Base-by-base conservation (phyloP, 2,329 filamentous ascomycete genomes). In the Apiospora aurea region DNA sequence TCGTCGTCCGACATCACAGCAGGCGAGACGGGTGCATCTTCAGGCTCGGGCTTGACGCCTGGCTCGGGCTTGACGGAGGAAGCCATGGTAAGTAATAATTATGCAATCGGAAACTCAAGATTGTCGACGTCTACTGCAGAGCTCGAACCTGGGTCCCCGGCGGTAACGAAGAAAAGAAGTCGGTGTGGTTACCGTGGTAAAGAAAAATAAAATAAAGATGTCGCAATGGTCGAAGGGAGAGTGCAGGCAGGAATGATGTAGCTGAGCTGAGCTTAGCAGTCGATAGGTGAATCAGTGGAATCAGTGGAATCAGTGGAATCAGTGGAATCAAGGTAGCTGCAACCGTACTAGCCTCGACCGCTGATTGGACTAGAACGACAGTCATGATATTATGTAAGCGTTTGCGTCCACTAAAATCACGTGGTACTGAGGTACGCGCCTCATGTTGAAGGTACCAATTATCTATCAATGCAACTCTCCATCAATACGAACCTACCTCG, bases 1-100 rank as follows among this genome's bases (percentile, higher is more conserved):
- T 94, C 92, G 67, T 94, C 92, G 69, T 94, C 92, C 57, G 85
- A 85, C 61, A 86, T 81, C 57, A 82, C 83, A 41, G 81, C 80
- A 29, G 86, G 83, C 34, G 85, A 83, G 61, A 78, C 79, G 71
- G 82, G 81, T 43, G 79, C 80, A 34, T 80, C 78, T 61, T 87
- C 85, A 13, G 85, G 84, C 72, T 89, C 87, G 5, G 84, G 79
- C 80, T 89, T 89, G 79, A 89, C 83, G 71, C 78, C 76, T 51
- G 78, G 77, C 57, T 81, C 79, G 14, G 74, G 70, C 69, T 82
- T 82, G 73, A 81, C 71, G 51, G 76, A 61, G n/a, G 53, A 64
- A 21, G 57, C 57, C 57, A 64, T 64, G 57, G 34, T 3, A 24
- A 18, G 18, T 7, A 24, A 18, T 34, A 38, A 29, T 16, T 29